phyloP scores from a whole-genome alignment of 768 basidiomycete species.

The Tylopilus cervinicoccineus region DNA sequence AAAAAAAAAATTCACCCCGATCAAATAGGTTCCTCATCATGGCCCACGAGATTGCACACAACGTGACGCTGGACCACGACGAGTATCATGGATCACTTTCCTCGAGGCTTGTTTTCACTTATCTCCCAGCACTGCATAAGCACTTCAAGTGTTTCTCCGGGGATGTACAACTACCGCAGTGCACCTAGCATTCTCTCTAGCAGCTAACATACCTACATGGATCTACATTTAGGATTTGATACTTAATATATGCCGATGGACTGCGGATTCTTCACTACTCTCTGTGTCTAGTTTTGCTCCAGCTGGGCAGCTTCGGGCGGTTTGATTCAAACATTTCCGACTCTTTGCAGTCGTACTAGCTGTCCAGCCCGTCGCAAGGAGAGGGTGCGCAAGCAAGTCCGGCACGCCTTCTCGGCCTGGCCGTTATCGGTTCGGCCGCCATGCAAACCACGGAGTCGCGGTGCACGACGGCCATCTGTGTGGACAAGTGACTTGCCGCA shows the following conservation, averaged over 20 bases:
- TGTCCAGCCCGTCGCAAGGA: background rate
- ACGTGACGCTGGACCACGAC: constrained; percentile 19
- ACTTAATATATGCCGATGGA: background rate
- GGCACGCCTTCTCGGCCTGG: background rate
- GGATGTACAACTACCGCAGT: background rate
- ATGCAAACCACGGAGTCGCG: no score
- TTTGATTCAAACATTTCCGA: no score
- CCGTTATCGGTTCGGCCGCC: no score
- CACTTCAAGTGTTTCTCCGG: background rate
- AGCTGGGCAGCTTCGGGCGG: no score
- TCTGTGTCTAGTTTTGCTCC: no score
- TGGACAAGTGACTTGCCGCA: no score
- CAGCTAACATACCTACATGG: background rate
- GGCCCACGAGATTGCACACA: constrained; percentile 28
- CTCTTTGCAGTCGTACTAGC: no score
- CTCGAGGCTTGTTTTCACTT: constrained; percentile 6
- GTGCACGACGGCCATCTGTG: no score
- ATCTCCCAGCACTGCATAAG: constrained; percentile 1
- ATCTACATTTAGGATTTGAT: background rate
- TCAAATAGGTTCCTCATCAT: constrained; percentile 25
- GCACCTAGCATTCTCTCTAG: no score
- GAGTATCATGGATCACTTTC: constrained; percentile 25
- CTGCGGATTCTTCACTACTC: no score
- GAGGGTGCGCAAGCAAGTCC: background rate
- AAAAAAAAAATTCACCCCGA: background rate